A percentile compares a stretch with the other conserved stretches of the same genome.
These are phyloP conservation scores for Xerocomellus chrysenteron DNA, from an alignment of 768 basidiomycete genomes.

Conservation along the genomic window DNA sequence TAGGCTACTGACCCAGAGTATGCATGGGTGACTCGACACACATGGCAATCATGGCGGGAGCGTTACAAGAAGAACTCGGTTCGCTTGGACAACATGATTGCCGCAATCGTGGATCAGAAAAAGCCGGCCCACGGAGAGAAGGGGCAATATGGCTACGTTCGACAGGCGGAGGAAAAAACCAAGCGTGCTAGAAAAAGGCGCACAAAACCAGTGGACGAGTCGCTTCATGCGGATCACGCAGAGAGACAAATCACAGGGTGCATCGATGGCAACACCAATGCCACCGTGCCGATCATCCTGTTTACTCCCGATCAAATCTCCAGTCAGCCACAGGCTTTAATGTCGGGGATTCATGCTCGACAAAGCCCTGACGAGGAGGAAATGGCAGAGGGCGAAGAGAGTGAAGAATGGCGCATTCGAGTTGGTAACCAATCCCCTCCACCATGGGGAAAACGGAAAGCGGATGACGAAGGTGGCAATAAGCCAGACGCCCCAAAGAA, in stretches of 20 bases:
- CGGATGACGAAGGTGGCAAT: conserved; percentile 37
- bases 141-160: conserved; percentile 81
- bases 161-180: conserved; percentile 67
- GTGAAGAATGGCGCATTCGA: conserved; percentile 65
- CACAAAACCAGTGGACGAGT: conserved; percentile 31
- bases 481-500: conserved; percentile 41
- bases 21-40: conserved; percentile 77
- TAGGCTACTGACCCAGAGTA: conserved; percentile 71
- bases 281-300: conserved; percentile 26
- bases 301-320: conserved; percentile 24
- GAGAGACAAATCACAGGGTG: conserved; percentile 17
- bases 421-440: conserved; percentile 66
- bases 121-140: conserved; percentile 71
- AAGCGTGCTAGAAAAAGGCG: conserved; percentile 56
- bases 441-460: conserved; percentile 64
- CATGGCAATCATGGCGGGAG: conserved; percentile 90
- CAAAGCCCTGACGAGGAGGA: conserved; percentile 62
- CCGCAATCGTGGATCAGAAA: conserved; percentile 65
- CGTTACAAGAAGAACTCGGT: conserved; percentile 81
- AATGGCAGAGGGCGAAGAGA: conserved; percentile 57
- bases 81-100: conserved; percentile 64
- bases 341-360: conserved; percentile 26
- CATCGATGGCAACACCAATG: conserved; percentile 6
- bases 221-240: conserved; percentile 19
- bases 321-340: conserved; percentile 29